Evolutionary conservation across 768 basidiomycete species (phyloP), one percentile per base, ranked within the genome.

Genomic region (Termitomyces heimii): DNA sequence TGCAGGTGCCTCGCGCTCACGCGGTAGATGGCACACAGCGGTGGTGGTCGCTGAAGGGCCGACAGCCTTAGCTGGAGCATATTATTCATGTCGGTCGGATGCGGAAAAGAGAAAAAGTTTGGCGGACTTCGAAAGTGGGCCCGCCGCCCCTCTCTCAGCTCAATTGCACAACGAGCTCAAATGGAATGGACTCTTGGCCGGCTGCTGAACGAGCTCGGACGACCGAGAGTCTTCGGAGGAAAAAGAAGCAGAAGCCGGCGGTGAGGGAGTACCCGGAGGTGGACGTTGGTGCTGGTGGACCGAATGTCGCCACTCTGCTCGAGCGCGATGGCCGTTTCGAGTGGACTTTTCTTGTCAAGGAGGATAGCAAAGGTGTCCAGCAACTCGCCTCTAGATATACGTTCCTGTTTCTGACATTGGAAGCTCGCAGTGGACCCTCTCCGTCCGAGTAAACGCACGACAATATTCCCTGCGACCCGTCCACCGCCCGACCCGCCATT

Each of bases 151-250:
- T 18, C 8, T 3, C 24, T 34, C 24, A 1, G 6, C 12, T 13
- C 10, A 47, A 47, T 14, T 13, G 12, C 40, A 28, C 55, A 50
- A n/a, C 47, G 29, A 40, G 42, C 37, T 45, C 61, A 60, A 59
- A 84, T 88, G 85, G 84, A 83, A 89, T 90, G 88, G 84, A 85
- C 70, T 77, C 75, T 70, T 89, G 88, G 87, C 87, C 86, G 39
- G 71, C 76, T 66, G 76, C 81, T 75, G 70, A 77, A 64, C 73
- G 73, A 68, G 63, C 54, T 42, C 65, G 67, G 57, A 61, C 37
- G 42, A 42, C 59, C 57, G 49, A 50, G 43, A 50, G 49, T 26
- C n/a, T 40, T 20, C 22, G 43, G 47, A 46, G 24, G 56, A 77
- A 76, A 57, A 61, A 59, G 57, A 70, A 60, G 63, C 59, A 62